Percentiles rank a stretch among this genome's conserved stretches.
phyloP scores from a whole-genome alignment of 2,329 filamentous ascomycete genomes.

The Trematosphaeria pertusa region DNA sequence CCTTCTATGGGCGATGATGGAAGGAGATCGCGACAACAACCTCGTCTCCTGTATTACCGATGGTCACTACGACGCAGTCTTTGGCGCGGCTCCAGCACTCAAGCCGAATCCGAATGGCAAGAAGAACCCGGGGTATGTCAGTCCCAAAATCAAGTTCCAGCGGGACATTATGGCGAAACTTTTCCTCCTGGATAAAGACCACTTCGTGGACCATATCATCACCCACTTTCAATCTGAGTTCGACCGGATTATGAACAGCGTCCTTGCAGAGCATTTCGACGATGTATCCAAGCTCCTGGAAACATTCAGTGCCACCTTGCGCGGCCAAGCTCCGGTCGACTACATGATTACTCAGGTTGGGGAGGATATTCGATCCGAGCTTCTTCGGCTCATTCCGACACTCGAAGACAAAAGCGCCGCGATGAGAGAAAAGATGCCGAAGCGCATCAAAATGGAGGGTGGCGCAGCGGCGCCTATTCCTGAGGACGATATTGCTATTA shows the following conservation, averaged over 20 bases:
- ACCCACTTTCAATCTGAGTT: constrained; percentile 15
- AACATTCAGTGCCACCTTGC: constrained; percentile 4
- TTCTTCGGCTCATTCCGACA: constrained; percentile 5
- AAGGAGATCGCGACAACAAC: constrained; percentile 17
- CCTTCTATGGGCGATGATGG: constrained; percentile 15
- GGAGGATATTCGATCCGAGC: constrained; percentile 6
- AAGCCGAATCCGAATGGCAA: constrained; percentile 13
- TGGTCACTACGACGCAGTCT: constrained; percentile 19
- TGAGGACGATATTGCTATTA: no score
- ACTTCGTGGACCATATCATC: constrained; percentile 20
- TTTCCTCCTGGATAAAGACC: constrained; percentile 9
- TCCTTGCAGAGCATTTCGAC: constrained; percentile 3
- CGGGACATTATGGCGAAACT: constrained; percentile 10
- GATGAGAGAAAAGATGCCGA: no score
- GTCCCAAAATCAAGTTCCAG: constrained; percentile 19
- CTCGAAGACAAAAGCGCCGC: constrained; percentile 6
- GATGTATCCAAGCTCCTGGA: constrained; percentile 1
- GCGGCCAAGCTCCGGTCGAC: constrained; percentile 9
- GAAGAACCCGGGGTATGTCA: constrained; percentile 16
- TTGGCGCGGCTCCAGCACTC: constrained; percentile 7
- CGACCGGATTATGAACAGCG: constrained; percentile 3
- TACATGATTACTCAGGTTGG: constrained; percentile 11
- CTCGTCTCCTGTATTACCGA: constrained; percentile 22
- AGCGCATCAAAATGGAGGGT: no score
- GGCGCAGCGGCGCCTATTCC: no score